These are phyloP conservation scores for carrot (Daucus carota) DNA, from an alignment of 129 eudicot genomes.

Conservation along the genomic window DH1_v3.0 NC_030389.2:38008501-38009000, in stretches of 20 bases:
- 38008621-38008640: slow-evolving; percentile 62
- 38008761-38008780: slow-evolving; percentile 64
- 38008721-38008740: slow-evolving; percentile 60
- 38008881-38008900: background rate
- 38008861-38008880: background rate
- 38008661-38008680: slow-evolving; percentile 40
- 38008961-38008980: slow-evolving; percentile 24
- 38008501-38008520: background rate
- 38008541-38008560: slow-evolving; percentile 6
- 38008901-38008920: background rate
- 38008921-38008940: slow-evolving; percentile 21
- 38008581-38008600: slow-evolving; percentile 26
- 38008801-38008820: slow-evolving; percentile 65
- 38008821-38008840: slow-evolving; percentile 67
- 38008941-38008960: slow-evolving; percentile 45
- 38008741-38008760: slow-evolving; percentile 73
- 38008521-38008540: background rate
- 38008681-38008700: slow-evolving; percentile 57
- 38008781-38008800: slow-evolving; percentile 60
- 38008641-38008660: slow-evolving; percentile 60
- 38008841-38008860: slow-evolving; percentile 24
- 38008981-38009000: too few species aligned
- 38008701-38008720: slow-evolving; percentile 61
- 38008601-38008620: slow-evolving; percentile 47
- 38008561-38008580: background rate